These are phyloP conservation scores for Yamadazyma dushanensis DNA, from an alignment of 1,139 yeast genomes.

Conservation along the genomic window DNA sequence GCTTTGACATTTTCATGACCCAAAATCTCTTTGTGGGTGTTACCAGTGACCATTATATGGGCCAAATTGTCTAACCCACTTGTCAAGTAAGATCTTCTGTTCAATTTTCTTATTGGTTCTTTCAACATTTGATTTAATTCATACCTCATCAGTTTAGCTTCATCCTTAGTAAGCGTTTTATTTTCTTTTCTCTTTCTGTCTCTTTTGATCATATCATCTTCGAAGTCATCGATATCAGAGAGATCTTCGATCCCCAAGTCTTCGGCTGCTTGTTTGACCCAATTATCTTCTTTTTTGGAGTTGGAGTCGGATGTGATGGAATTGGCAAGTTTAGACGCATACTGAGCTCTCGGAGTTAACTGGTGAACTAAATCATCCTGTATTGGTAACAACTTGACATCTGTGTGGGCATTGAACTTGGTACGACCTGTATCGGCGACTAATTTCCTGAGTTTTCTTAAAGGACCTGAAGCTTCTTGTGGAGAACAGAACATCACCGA, in stretches of 20 bases:
- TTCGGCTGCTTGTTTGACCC: slow-evolving; percentile 91
- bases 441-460: slow-evolving; percentile 69
- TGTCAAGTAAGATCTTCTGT: slow-evolving; percentile 75
- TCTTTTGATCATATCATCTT: slow-evolving; percentile 66
- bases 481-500: slow-evolving; percentile 92
- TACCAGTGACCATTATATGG: slow-evolving; percentile 73
- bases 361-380: slow-evolving; percentile 74
- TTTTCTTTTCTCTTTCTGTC: slow-evolving; percentile 61
- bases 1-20: slow-evolving; percentile 76
- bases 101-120: slow-evolving; percentile 64
- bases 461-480: slow-evolving; percentile 87
- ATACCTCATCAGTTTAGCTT: slow-evolving; percentile 47
- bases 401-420: slow-evolving; percentile 42
- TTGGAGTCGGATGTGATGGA: slow-evolving; percentile 60
- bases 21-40: slow-evolving; percentile 65
- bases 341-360: slow-evolving; percentile 62
- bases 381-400: slow-evolving; percentile 72
- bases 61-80: slow-evolving; percentile 86
- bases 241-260: slow-evolving; percentile 82
- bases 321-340: slow-evolving; percentile 78
- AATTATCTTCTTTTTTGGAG: slow-evolving; percentile 67
- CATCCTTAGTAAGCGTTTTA: slow-evolving; percentile 53
- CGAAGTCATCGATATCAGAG: slow-evolving; percentile 56
- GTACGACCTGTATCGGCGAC: slow-evolving; percentile 41
- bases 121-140: slow-evolving; percentile 59